phyloP scores from a whole-genome alignment of 1,139 yeast genomes.

The Debaryomyces udenii region DNA sequence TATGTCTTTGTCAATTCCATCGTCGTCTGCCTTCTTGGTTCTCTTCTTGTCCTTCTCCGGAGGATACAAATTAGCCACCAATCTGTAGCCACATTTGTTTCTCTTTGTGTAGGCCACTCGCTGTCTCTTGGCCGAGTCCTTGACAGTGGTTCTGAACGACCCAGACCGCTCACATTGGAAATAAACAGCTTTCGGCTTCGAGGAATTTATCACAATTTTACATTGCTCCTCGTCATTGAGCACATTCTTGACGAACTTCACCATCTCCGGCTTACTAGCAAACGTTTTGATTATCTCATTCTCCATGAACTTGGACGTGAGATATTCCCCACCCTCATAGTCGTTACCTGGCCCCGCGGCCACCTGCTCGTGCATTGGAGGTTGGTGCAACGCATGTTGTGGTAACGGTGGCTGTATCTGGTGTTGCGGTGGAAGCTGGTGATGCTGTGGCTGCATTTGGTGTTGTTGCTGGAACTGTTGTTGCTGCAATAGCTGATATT shows the following conservation, averaged over 20 bases:
- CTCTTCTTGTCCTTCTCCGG: conserved; percentile 45
- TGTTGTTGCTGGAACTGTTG: conserved; percentile 19
- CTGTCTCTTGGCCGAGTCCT: conserved; percentile 50
- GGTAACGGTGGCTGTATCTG: conserved; percentile 24
- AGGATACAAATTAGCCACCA: conserved; percentile 52
- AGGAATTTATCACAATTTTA: conserved; percentile 51
- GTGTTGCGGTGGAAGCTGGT: conserved; percentile 21
- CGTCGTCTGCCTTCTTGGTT: conserved; percentile 25
- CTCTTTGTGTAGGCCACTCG: conserved; percentile 56
- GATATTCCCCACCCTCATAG: conserved; percentile 19
- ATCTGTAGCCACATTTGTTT: conserved; percentile 51
- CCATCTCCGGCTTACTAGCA: conserved; percentile 43
- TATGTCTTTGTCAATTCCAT: conserved; percentile 22
- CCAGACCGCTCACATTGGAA: conserved; percentile 56
- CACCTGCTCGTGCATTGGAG: conserved; percentile 18
- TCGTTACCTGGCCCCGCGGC: conserved; percentile 12
- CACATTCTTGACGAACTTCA: conserved; percentile 45
- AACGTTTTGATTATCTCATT: conserved; percentile 52
- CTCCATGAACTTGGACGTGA: conserved; percentile 39
- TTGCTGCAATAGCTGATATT: conserved; percentile 31
- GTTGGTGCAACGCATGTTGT: conserved; percentile 19
- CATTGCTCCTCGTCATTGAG: conserved; percentile 50
- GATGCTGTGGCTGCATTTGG: conserved; percentile 9
- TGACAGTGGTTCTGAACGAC: conserved; percentile 51
- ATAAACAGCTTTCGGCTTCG: conserved; percentile 54